Conservation (phyloP, 2,329 filamentous ascomycete species). For the Aspergillus ustus region DNA sequence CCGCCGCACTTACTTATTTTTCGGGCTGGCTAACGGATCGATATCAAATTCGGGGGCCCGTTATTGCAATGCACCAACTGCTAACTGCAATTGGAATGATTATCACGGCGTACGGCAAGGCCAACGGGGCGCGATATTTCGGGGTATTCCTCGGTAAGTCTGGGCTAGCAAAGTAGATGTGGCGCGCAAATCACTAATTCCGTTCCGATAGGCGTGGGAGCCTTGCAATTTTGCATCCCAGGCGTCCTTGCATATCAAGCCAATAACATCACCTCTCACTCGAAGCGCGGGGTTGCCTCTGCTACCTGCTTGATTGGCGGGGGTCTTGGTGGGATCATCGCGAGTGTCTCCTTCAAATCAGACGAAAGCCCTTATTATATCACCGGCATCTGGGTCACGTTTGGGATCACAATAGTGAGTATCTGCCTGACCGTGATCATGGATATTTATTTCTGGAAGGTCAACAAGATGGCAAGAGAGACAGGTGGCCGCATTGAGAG, state of each 20-base stretch:
- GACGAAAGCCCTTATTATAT: constrained; percentile 19
- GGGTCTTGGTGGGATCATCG: constrained; percentile 28
- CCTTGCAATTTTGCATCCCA: constrained; percentile 34
- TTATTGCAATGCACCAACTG: constrained; percentile 20
- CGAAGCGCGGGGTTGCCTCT: constrained; percentile 34
- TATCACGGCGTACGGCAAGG: constrained; percentile 18
- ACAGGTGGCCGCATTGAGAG: constrained; percentile 8
- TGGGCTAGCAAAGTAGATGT: background rate
- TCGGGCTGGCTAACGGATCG: constrained; percentile 26
- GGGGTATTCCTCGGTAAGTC: constrained; percentile 16
- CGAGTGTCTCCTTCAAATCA: constrained; percentile 20
- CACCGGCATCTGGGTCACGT: constrained; percentile 22
- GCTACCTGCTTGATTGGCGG: constrained; percentile 36
- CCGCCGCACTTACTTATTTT: constrained; percentile 39
- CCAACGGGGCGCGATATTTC: constrained; percentile 17
- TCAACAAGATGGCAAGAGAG: constrained; percentile 20
- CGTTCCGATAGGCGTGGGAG: constrained; percentile 27
- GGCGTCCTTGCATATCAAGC: constrained; percentile 37
- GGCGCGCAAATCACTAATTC: background rate
- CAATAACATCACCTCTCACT: constrained; percentile 38
- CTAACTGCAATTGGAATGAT: constrained; percentile 21
- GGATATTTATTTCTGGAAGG: constrained; percentile 15
- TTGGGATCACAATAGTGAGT: constrained; percentile 16
- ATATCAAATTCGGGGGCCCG: constrained; percentile 19
- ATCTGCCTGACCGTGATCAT: constrained; percentile 10